phyloP scores from a whole-genome alignment of 495 filamentous ascomycete species.

The Lichenothelia convexa region DNA sequence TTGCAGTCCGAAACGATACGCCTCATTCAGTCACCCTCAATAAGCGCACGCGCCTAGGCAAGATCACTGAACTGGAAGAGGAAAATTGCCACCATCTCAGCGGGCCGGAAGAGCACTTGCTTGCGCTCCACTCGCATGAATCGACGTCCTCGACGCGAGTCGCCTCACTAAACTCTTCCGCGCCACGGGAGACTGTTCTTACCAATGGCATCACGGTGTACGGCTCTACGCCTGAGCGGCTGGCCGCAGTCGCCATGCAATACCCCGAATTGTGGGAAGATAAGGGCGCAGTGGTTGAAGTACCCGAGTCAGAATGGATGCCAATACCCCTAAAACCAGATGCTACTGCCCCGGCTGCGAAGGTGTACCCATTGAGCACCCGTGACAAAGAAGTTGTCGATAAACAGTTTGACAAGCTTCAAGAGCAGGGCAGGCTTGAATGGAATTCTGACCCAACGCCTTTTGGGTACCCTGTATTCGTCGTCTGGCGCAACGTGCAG shows the following conservation, averaged over 20 bases:
- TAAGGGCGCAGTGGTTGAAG: not conserved
- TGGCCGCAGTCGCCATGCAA: too few species aligned
- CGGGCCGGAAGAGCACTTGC: too few species aligned
- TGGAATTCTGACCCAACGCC: not conserved
- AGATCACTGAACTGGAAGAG: too few species aligned
- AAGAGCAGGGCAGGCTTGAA: slow-evolving; percentile 5
- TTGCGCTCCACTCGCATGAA: too few species aligned
- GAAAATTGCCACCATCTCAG: too few species aligned
- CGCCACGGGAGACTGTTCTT: not conserved
- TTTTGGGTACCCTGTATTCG: slow-evolving; percentile 5
- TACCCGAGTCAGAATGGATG: not conserved
- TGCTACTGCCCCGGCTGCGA: too few species aligned
- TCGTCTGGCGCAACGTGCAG: slow-evolving; percentile 4
- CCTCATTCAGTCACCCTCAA: too few species aligned
- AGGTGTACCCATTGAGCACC: slow-evolving; percentile 1
- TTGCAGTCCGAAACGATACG: too few species aligned
- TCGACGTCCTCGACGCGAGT: too few species aligned
- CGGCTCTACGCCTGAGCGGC: too few species aligned
- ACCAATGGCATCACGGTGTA: not conserved
- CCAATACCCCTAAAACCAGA: not conserved
- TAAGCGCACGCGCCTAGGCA: too few species aligned
- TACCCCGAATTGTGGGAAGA: not conserved
- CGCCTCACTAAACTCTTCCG: too few species aligned
- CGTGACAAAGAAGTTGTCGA: slow-evolving; percentile 8
- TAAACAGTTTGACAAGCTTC: slow-evolving; percentile 7